phyloP scores from a whole-genome alignment of 352 stramenopile genomes.

The Phytophthora vignae region DNA sequence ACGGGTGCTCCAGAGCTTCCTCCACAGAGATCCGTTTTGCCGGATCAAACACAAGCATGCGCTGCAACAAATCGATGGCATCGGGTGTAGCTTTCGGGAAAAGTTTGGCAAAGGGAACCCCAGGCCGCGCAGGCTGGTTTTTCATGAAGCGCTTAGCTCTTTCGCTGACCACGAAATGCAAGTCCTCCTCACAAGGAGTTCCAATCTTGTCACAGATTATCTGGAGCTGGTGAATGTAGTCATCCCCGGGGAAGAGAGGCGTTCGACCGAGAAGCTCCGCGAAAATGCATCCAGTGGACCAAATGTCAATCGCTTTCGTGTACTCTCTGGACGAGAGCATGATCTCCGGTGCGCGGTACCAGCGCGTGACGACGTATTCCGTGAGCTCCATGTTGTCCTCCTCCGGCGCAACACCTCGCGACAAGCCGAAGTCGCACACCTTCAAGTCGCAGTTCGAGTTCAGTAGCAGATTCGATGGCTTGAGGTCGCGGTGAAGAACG shows the following conservation, averaged over 20 bases:
- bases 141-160: conserved; percentile 89
- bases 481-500: conserved; percentile 97
- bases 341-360: conserved; percentile 95
- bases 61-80: conserved; percentile 85
- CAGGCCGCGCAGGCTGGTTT: conserved; percentile 77
- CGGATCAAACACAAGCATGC: conserved; percentile 91
- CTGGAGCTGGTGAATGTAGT: conserved; percentile 99
- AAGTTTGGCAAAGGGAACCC: conserved; percentile 74
- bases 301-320: conserved; percentile 97
- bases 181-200: conserved; percentile 84
- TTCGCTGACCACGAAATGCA: conserved; percentile 94
- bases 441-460: conserved; percentile 95
- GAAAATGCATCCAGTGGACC: conserved; percentile 95
- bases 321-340: conserved; percentile 98
- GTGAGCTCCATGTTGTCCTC: conserved; percentile 92
- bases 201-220: conserved; percentile 95
- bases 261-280: conserved; percentile 92
- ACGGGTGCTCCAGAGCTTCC: conserved; percentile 92
- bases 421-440: conserved; percentile 94
- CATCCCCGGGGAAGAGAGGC: conserved; percentile 94
- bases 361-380: conserved; percentile 95
- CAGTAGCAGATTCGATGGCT: conserved; percentile 97
- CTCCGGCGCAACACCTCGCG: conserved; percentile 80
- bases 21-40: conserved; percentile 92
- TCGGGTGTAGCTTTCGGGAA: conserved; percentile 75